These are phyloP conservation scores for Aaosphaeria arxii DNA, from an alignment of 2,329 filamentous ascomycete genomes.

Conservation along the genomic window DNA sequence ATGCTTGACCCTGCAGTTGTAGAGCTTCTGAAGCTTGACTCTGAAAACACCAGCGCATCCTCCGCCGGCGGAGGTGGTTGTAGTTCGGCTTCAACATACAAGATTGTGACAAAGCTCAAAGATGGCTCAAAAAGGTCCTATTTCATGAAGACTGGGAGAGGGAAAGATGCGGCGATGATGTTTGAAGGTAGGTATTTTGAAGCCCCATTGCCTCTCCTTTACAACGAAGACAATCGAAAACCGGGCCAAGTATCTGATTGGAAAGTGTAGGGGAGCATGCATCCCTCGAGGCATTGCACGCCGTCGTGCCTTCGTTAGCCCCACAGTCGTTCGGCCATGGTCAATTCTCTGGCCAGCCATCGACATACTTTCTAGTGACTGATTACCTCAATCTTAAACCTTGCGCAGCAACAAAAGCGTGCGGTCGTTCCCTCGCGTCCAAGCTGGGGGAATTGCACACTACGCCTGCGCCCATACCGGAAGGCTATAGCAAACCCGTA, in stretches of 20 bases:
- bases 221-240: background rate
- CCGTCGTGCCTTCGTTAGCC: slow-evolving; percentile 69
- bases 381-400: slow-evolving; percentile 67
- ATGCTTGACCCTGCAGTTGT: slow-evolving; percentile 63
- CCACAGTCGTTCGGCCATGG: slow-evolving; percentile 75
- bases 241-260: background rate
- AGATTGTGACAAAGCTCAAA: slow-evolving; percentile 46
- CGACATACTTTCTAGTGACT: slow-evolving; percentile 61
- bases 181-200: slow-evolving; percentile 55
- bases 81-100: slow-evolving; percentile 61
- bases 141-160: slow-evolving; percentile 71
- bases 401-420: slow-evolving; percentile 22
- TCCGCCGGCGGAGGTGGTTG: slow-evolving; percentile 67
- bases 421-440: slow-evolving; percentile 58
- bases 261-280: slow-evolving; percentile 65
- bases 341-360: slow-evolving; percentile 44
- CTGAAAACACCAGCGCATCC: slow-evolving; percentile 53
- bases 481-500: slow-evolving; percentile 56
- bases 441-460: slow-evolving; percentile 79
- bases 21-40: slow-evolving; percentile 58
- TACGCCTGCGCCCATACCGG: slow-evolving; percentile 65
- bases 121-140: slow-evolving; percentile 55
- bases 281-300: slow-evolving; percentile 78
- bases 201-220: too few relatives aligned
- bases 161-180: slow-evolving; percentile 62